phyloP scores from a whole-genome alignment of 768 basidiomycete genomes.

The Naganishia randhawae region DNA sequence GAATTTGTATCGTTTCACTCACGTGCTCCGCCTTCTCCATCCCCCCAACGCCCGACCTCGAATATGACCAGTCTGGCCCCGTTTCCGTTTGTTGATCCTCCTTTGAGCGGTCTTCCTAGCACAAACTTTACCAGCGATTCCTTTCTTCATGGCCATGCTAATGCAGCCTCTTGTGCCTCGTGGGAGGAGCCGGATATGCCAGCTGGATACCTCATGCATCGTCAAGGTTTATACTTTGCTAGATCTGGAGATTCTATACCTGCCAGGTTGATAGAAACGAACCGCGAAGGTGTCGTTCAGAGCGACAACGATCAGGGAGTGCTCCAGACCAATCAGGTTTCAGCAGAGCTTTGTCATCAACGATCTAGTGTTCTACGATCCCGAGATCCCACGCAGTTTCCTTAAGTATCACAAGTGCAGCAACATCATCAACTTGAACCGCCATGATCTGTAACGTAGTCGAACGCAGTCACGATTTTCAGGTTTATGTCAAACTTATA shows the following conservation, averaged over 20 bases:
- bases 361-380: conserved; percentile 12
- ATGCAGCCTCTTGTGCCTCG: background rate
- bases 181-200: background rate
- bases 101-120: conserved; percentile 3
- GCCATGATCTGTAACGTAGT: background rate
- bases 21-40: conserved; percentile 7
- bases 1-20: background rate
- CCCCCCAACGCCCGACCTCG: conserved; percentile 5
- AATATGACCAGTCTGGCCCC: background rate
- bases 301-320: background rate
- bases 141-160: background rate
- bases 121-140: conserved; percentile 11
- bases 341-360: conserved; percentile 12
- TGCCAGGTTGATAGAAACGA: background rate
- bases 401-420: conserved; percentile 1
- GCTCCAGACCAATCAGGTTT: background rate
- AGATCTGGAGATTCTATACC: background rate
- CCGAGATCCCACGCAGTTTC: background rate
- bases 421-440: background rate
- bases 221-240: background rate
- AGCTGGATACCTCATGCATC: background rate
- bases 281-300: background rate
- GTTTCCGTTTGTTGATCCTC: background rate
- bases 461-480: too few species aligned
- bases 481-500: too few species aligned